These are phyloP conservation scores for Caryopteris hybrid DNA, from an alignment of 305 asterid genomes.

Conservation along the genomic window DNA sequence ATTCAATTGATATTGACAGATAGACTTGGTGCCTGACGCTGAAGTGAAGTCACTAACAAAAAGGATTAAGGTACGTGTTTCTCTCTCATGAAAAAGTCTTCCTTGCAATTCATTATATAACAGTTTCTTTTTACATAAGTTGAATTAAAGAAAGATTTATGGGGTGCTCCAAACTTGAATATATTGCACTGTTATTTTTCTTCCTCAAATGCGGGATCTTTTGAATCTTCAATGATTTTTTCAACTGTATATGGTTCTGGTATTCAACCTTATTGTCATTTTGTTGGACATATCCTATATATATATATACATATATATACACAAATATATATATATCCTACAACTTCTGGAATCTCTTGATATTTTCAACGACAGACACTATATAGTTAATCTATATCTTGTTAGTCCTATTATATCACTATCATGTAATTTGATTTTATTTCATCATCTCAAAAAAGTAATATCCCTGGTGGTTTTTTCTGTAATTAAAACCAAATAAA, in stretches of 20 bases:
- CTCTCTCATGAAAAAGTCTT: not conserved
- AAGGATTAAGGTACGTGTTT: slow-evolving; percentile 58
- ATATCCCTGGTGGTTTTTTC: not conserved
- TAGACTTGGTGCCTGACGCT: slow-evolving; percentile 69
- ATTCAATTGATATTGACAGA: slow-evolving; percentile 62
- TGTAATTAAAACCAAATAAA: not conserved
- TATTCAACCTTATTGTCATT: not conserved
- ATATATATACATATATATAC: no score
- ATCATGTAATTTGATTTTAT: not conserved
- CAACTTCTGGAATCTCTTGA: not conserved
- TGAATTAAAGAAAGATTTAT: not conserved
- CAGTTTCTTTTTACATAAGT: not conserved
- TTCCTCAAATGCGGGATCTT: no score
- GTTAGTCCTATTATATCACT: not conserved
- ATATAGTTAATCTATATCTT: not conserved
- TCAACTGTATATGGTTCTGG: not conserved
- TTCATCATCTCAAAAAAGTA: not conserved
- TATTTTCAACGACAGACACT: not conserved
- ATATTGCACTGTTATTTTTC: not conserved
- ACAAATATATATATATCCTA: no score
- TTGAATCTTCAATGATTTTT: no score
- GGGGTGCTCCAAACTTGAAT: slow-evolving; percentile 13
- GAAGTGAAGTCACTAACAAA: slow-evolving; percentile 56
- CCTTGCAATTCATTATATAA: not conserved
- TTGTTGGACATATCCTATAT: not conserved